Evolutionary conservation across 768 basidiomycete genomes (phyloP).

Genomic region (Rubroboletus satanas): DNA sequence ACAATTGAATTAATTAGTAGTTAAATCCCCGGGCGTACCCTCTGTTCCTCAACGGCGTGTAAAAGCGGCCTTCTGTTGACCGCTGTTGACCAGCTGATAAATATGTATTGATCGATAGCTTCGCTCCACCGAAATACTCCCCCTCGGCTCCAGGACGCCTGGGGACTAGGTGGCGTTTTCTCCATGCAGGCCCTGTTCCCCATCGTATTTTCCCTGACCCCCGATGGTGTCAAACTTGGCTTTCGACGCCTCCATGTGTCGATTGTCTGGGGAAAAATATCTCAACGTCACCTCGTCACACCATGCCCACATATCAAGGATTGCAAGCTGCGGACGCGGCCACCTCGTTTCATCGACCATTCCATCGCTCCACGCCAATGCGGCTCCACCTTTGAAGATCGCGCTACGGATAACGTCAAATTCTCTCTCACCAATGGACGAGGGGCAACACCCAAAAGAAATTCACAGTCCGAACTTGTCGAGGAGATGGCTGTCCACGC

Average conservation of each 20-base stretch:
- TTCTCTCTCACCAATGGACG: conserved; percentile 1
- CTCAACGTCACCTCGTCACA: conserved; percentile 1
- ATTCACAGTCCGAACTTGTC: conserved; percentile 20
- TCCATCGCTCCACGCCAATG: conserved; percentile 8
- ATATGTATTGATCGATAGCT: conserved; percentile 18
- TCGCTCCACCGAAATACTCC: background rate
- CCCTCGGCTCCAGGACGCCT: conserved; percentile 1
- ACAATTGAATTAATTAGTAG: conserved; percentile 29
- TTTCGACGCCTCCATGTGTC: background rate
- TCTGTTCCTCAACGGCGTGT: conserved; percentile 10
- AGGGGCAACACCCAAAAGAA: background rate
- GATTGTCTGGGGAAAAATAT: background rate
- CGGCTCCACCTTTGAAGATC: conserved; percentile 13
- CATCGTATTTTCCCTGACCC: background rate
- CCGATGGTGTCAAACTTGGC: background rate
- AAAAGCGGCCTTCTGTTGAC: conserved; percentile 15
- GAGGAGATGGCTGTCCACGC: conserved; percentile 12
- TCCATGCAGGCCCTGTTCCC: background rate
- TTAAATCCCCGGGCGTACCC: conserved; percentile 7
- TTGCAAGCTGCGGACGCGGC: background rate
- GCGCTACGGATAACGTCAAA: conserved; percentile 15
- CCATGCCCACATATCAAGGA: background rate
- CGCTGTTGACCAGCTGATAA: conserved; percentile 19
- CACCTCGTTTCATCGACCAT: conserved; percentile 9
- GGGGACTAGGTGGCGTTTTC: background rate